Base-by-base conservation (phyloP, 257 asterid genomes). In the Nicotiana sylvestris region DNA sequence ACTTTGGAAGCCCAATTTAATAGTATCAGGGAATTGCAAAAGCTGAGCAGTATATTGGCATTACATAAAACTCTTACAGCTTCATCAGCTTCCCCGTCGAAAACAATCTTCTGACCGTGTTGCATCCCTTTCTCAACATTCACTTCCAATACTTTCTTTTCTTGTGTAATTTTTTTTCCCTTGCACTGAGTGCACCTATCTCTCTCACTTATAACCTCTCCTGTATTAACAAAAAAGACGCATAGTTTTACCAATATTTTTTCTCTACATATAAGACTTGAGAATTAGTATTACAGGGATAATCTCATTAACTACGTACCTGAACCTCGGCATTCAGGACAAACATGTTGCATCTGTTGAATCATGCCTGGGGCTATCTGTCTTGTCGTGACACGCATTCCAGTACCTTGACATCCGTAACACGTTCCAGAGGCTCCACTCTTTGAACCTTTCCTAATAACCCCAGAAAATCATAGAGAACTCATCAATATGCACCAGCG, bases 331-430 rank as follows among this genome's bases (percentile, higher is more conserved):
- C 93, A 91, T 39, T 86, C 88, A 21, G 83, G 10, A 84, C 95
- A 91, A 67, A 82, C 57, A 66, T 87, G 90, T 61, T 86, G 95
- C 88, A 86, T 83, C 74, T 84, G 88, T 69, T 87, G 92, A 80
- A 89, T 70, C 91, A 89, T 87, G 58, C 92, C 91, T 18, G 85
- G 89, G 51, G 86, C 90, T 60, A 86, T 70, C 43, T 60, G 88
- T 30, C 88, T 83, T 53, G 56, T 82, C 13, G 85, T 77, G 7
- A 72, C 74, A 85, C 86, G 85, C 82, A 81, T 84, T 62, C 93
- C 93, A 67, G 88, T 70, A 62, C 95, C 95, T 81, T 83, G 89
- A 80, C 95, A 91, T 37, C 89, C 93, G 65, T 60, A 80, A 78
- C 95, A 91, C 76, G 62, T 87, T 66, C 84, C 85, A 5, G 86